Base-by-base conservation (phyloP, 768 basidiomycete genomes). In the Russula sp. region DNA sequence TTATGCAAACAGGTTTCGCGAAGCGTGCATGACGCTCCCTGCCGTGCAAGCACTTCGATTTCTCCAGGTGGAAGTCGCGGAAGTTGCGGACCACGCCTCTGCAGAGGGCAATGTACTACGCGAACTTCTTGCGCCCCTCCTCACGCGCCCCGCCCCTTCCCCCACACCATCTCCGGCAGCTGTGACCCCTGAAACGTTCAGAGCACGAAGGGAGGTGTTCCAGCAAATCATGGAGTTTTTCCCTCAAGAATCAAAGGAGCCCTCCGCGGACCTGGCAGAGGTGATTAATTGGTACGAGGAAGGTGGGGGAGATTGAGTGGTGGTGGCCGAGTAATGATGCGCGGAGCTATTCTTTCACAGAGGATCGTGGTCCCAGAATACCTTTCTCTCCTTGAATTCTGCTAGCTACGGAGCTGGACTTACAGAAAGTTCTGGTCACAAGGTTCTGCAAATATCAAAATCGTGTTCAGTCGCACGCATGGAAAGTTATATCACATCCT, bases 1-100 rank as follows among this genome's bases (percentile, higher is more conserved):
- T n/a, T n/a, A n/a, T n/a, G n/a, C 25, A 29, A 29, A 45, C 66
- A 92, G 90, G 67, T 92, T 91, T 74, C 82, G 85, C n/a, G 90
- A 93, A 69, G 84, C 90, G 79, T 88, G 88, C 68, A 83, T 84
- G 70, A 82, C 83, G 48, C 76, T 73, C 16, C 71, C 83, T 1
- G 76, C 82, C 0, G 78, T 87, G 25, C 81, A 84, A 67, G 87
- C 90, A 0, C 77, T 93, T 43, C 78, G 75, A 14, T 92, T 90
- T 73, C 74, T 93, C 38, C 86, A 86, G 70, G 82, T 77, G 0
- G 79, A 86, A 52, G 86, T 93, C 9, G 83, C 83, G 0, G 77
- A 78, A 1, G 84, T 88, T 3, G 90, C 91, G 18, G 82, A 91
- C 69, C 88, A 90, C 65, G 75, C 73, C 59, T 79, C 86, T 65